Base-by-base conservation (phyloP, 345 rosid genomes). In the Angophora floribunda region DNA sequence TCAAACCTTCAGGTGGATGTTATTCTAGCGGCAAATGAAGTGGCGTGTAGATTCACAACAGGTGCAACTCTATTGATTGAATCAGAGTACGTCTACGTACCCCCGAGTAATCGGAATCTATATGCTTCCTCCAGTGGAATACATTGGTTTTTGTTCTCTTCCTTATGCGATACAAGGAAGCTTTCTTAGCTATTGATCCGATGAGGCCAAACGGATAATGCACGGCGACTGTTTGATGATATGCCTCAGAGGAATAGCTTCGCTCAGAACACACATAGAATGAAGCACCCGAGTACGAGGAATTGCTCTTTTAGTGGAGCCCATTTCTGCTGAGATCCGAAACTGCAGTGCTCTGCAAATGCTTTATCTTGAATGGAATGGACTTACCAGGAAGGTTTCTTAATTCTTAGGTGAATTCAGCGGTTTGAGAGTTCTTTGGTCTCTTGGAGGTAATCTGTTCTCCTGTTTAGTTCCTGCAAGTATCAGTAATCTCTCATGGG, bases 141-240 rank as follows among this genome's bases (percentile, higher is more conserved):
- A 97, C 87, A 90, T 96, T 55, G 51, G 88, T 96, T 88, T 87
- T 95, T 75, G 96, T 96, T 89, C 95, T 96, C 86, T 94, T 98
- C 19, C 91, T 96, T 70, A 86, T 96, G 93, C 95, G 97, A 87
- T 93, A 92, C 51, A 96, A 99, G 44, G 97, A 95, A 90, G 98
- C 98, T 30, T 96, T 95, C 93, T 90, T 96, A 90, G 97, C 99
- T 88, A 92, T 97, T 7, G 98, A 96, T 93, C 97, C 98, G 86
- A 93, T 90, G 7, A 96, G 97, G 98, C 99, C 99, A 1, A 92
- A 90, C 24, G 63, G 6, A 1, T 57, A 24, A 5, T 4, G 63
- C 63, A 10, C 63, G 63, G 63, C 9, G n/a, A 57, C 63, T 24
- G n/a, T 57, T 4, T 8, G 63, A 57, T 57, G 63, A 57, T 24